A percentile compares a stretch with the other conserved stretches of the same genome.
These are phyloP conservation scores for Botryotinia calthae DNA, from an alignment of 2,329 filamentous ascomycete genomes.

Conservation along the genomic window DNA sequence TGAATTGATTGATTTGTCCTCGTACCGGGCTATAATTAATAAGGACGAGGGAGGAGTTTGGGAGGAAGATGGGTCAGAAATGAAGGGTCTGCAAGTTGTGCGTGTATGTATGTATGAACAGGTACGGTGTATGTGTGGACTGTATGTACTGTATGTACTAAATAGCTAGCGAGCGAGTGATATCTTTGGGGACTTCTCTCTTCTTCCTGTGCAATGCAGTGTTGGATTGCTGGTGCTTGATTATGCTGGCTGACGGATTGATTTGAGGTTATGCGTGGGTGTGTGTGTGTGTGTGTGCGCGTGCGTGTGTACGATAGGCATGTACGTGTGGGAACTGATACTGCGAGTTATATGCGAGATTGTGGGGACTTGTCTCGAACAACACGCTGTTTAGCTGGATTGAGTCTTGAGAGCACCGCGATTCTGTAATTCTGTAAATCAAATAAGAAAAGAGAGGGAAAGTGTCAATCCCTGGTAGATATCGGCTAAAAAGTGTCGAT, in stretches of 20 bases:
- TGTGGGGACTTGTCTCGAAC: constrained; percentile 20
- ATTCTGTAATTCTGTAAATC: constrained; percentile 6
- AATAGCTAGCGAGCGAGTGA: background rate
- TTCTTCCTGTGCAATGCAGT: constrained; percentile 6
- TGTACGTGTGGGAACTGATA: constrained; percentile 6
- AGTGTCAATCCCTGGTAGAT: constrained; percentile 13
- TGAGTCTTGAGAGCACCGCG: background rate
- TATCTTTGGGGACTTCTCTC: background rate
- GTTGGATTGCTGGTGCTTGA: background rate
- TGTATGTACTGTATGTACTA: background rate
- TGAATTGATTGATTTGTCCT: background rate
- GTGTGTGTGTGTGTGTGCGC: background rate
- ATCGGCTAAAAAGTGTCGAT: constrained; percentile 21
- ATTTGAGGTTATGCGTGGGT: background rate
- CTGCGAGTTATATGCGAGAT: constrained; percentile 7
- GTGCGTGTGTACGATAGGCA: background rate
- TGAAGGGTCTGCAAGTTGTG: background rate
- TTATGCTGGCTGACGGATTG: constrained; percentile 11
- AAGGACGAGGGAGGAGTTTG: background rate
- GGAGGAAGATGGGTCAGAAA: background rate
- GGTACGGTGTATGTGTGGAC: too few species aligned
- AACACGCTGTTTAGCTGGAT: constrained; percentile 13
- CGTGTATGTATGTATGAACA: background rate
- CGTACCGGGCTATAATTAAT: background rate
- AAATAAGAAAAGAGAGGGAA: background rate